Evolutionary conservation across 2,329 filamentous ascomycete species (phyloP), one percentile per base, ranked within the genome.

Genomic region (Trichoderma citrinoviride): DNA sequence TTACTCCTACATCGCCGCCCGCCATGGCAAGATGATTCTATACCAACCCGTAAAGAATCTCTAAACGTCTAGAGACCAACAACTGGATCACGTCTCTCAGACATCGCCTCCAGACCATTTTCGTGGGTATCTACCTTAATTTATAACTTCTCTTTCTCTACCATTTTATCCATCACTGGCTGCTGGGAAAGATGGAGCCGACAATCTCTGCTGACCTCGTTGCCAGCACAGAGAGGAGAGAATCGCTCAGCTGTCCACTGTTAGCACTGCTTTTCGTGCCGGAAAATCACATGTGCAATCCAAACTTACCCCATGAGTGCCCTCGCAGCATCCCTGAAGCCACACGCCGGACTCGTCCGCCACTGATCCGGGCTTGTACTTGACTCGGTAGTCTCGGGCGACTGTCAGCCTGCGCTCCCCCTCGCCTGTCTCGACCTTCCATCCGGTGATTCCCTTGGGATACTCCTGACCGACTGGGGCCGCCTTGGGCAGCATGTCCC

Each of bases 291-390:
- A 25, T 23, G 5, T 27, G 56, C 57, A 65, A 14, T 3, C 12
- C 14, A 12, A 37, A 87, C 90, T 87, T 85, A 94, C 90, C 66
- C 94, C 94, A 77, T 98, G 94, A 40, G 93, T 96, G 67, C 84
- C 87, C 81, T 98, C 93, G 75, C 93, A 96, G 80, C 93, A 97
- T 37, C 94, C 94, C 76, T 98, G 95, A 71, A 98, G 82, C 90
- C 91, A 98, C 65, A 98, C 83, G 3, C 93, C 93, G 15, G 92
- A 90, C 50, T 88, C 86, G 0, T 83, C 74, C n/a, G 87, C 84
- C 40, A 98, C 89, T 54, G 85, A 82, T 33, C 85, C 88, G 1
- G 85, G 79, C 55, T 85, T 82, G 74, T 96, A 92, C 65, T 88
- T 80, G 55, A 97, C 86, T 58, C 84, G 84, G 77, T 98, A 98